phyloP scores from a whole-genome alignment of 2,329 filamentous ascomycete genomes.

The Ophiosphaerella narmari region DNA sequence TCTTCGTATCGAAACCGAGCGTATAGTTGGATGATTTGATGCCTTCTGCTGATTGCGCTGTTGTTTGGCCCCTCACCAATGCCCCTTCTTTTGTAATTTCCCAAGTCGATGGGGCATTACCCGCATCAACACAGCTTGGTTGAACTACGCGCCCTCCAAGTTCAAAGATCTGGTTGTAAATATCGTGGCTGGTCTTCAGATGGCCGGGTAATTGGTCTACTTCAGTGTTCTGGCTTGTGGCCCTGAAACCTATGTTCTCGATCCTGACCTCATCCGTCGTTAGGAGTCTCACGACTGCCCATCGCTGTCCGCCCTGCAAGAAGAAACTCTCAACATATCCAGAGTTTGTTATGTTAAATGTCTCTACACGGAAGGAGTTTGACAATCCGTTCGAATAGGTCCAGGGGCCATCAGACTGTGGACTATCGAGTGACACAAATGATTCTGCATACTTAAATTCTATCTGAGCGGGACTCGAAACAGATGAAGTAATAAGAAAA shows the following conservation, averaged over 20 bases:
- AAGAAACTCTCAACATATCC: conserved; percentile 42
- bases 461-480: neutral
- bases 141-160: conserved; percentile 44
- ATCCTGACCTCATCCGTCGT: conserved; percentile 40
- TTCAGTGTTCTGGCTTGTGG: conserved; percentile 22
- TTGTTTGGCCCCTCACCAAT: conserved; percentile 41
- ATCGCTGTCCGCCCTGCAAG: conserved; percentile 50
- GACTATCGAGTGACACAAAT: neutral
- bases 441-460: neutral
- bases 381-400: neutral
- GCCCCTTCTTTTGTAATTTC: conserved; percentile 43
- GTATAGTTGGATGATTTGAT: conserved; percentile 42
- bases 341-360: conserved; percentile 41
- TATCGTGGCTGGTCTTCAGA: neutral
- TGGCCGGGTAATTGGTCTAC: neutral
- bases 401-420: neutral
- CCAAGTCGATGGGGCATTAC: conserved; percentile 40
- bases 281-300: conserved; percentile 47
- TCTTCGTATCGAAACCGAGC: conserved; percentile 45
- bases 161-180: conserved; percentile 45
- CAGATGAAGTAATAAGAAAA: neutral
- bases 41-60: conserved; percentile 23
- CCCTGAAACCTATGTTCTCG: conserved; percentile 36
- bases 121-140: conserved; percentile 45
- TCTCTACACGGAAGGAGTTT: conserved; percentile 13